phyloP scores from a whole-genome alignment of 192 early-diverging fungal genomes.

The Gamsiella multidivaricata region DNA sequence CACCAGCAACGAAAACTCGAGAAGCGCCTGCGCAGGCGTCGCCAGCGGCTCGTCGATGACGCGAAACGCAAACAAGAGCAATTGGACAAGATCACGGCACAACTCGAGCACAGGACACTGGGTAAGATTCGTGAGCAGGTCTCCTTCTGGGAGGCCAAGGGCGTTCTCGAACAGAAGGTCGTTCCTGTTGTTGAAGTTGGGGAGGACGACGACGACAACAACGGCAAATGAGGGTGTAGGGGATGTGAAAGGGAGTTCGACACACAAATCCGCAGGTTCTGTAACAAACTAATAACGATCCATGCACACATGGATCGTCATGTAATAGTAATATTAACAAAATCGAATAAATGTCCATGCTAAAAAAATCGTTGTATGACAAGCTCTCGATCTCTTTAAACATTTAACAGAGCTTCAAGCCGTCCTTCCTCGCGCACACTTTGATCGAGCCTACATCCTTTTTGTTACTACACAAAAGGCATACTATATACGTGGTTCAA shows the following conservation, averaged over 20 bases:
- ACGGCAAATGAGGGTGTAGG: not conserved
- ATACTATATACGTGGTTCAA: no score
- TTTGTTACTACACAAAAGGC: no score
- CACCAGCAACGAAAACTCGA: not conserved
- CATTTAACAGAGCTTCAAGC: no score
- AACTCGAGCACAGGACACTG: constrained; percentile 11
- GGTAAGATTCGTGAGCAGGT: constrained; percentile 42
- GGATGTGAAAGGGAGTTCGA: not conserved
- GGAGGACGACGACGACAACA: constrained; percentile 10
- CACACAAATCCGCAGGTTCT: not conserved
- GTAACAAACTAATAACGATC: no score
- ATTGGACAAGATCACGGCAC: constrained; percentile 34
- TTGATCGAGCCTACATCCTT: no score
- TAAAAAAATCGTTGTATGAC: no score
- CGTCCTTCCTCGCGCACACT: no score
- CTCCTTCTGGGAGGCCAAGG: constrained; percentile 40
- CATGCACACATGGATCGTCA: no score
- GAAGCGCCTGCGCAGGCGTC: constrained; percentile 5
- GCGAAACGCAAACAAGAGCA: constrained; percentile 45
- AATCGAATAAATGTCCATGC: no score
- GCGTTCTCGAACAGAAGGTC: constrained; percentile 42
- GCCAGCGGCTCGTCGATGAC: constrained; percentile 37
- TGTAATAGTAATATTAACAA: no score
- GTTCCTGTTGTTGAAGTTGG: constrained; percentile 23
- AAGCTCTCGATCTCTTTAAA: no score